Conservation (phyloP, 2,329 filamentous ascomycete genomes). For the Dactylellina haptotyla region DNA sequence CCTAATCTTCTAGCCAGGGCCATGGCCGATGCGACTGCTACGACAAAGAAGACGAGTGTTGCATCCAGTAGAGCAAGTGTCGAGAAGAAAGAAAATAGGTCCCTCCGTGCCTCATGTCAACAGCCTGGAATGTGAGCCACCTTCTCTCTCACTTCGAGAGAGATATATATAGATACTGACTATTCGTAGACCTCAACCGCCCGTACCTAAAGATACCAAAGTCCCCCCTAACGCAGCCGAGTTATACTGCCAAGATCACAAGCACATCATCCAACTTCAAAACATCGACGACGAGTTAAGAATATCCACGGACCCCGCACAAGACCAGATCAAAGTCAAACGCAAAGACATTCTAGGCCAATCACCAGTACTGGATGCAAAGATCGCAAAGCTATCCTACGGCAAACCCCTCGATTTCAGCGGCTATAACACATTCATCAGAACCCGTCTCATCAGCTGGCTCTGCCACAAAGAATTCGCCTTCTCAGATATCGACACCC, state of each 20-base stretch:
- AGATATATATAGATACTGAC: not conserved
- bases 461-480: not conserved
- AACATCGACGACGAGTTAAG: not conserved
- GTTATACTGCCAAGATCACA: not conserved
- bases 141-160: not conserved
- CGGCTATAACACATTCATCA: not conserved
- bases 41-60: not conserved
- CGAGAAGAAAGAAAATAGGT: not conserved
- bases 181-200: not conserved
- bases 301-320: not conserved
- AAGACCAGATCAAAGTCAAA: not conserved
- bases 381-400: not conserved
- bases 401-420: not conserved
- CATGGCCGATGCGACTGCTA: not conserved
- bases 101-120: not conserved
- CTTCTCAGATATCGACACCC: not conserved
- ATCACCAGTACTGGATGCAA: not conserved
- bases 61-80: not conserved
- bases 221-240: not conserved
- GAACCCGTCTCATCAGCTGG: not conserved
- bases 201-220: not conserved
- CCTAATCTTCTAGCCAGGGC: not conserved
- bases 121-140: not conserved
- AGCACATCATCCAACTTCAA: not conserved
- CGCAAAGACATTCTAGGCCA: not conserved